Percentiles rank a stretch among this genome's conserved stretches.
phyloP scores from a whole-genome alignment of 2,329 filamentous ascomycete species.

The Polychaeton citri region DNA sequence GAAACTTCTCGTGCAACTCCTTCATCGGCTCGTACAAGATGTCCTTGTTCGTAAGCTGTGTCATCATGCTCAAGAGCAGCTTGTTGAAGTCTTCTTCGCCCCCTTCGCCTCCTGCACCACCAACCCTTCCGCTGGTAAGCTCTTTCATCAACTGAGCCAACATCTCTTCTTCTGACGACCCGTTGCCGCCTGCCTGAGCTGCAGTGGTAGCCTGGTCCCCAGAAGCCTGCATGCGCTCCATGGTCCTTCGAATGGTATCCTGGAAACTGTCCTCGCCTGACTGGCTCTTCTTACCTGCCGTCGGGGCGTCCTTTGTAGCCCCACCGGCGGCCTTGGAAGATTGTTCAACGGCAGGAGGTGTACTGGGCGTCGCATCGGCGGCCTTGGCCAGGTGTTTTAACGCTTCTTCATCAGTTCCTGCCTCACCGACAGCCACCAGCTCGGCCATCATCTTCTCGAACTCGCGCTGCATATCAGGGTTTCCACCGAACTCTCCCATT shows the following conservation, averaged over 20 bases:
- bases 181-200: slow-evolving; percentile 49
- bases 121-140: slow-evolving; percentile 52
- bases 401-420: slow-evolving; percentile 19
- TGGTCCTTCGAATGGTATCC: slow-evolving; percentile 82
- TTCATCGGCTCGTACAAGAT: slow-evolving; percentile 99
- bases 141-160: slow-evolving; percentile 87
- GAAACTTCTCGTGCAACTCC: slow-evolving; percentile 86
- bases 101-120: slow-evolving; percentile 33
- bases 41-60: slow-evolving; percentile 95
- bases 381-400: slow-evolving; percentile 19
- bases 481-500: slow-evolving; percentile 52
- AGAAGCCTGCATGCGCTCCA: slow-evolving; percentile 90
- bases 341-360: slow-evolving; percentile 11
- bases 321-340: background rate
- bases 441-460: slow-evolving; percentile 67
- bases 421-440: slow-evolving; percentile 42
- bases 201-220: slow-evolving; percentile 71
- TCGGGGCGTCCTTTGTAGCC: background rate
- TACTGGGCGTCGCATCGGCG: slow-evolving; percentile 13
- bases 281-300: background rate
- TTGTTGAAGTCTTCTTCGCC: slow-evolving; percentile 81
- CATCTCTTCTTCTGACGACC: slow-evolving; percentile 57
- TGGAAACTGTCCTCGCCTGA: slow-evolving; percentile 53
- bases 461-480: slow-evolving; percentile 57
- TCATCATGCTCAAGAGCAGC: slow-evolving; percentile 97